These are phyloP conservation scores for Spergularia bocconei DNA, from an alignment of 148 eudicot genomes.

Conservation along the genomic window DNA sequence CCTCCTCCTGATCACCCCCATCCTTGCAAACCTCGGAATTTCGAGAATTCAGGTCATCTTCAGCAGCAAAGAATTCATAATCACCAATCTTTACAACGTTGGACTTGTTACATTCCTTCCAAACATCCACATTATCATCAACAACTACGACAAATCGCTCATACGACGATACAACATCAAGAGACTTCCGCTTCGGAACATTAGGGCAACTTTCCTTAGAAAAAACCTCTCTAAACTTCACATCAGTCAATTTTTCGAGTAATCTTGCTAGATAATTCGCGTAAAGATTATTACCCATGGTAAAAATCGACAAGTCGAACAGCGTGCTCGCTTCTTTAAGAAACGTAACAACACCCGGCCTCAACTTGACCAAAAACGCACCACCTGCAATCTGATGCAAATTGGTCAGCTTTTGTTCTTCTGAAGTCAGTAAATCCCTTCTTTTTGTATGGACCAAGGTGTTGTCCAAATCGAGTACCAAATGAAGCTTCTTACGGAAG, in stretches of 20 bases:
- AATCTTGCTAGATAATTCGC: background rate
- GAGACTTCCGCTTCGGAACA: background rate
- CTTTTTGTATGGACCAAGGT: background rate
- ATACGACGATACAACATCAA: constrained; percentile 1
- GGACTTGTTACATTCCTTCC: background rate
- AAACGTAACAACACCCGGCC: background rate
- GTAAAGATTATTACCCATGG: background rate
- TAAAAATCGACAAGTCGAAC: constrained; percentile 19
- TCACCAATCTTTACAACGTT: constrained; percentile 7
- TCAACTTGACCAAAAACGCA: background rate
- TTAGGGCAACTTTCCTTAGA: background rate
- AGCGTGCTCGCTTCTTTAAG: background rate
- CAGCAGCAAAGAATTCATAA: background rate
- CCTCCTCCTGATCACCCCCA: background rate
- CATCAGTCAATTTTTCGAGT: background rate
- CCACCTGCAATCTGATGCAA: background rate
- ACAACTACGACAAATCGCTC: constrained; percentile 7
- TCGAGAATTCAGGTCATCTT: background rate
- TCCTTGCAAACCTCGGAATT: background rate
- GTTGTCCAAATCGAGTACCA: constrained; percentile 18
- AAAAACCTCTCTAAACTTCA: constrained; percentile 1
- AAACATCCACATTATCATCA: constrained; percentile 12
- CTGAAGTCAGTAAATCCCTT: background rate
- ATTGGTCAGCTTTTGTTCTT: background rate
- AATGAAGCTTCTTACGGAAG: constrained; percentile 9